Evolutionary conservation across 352 stramenopile genomes (phyloP).

Genomic region (Pythium volutum): DNA sequence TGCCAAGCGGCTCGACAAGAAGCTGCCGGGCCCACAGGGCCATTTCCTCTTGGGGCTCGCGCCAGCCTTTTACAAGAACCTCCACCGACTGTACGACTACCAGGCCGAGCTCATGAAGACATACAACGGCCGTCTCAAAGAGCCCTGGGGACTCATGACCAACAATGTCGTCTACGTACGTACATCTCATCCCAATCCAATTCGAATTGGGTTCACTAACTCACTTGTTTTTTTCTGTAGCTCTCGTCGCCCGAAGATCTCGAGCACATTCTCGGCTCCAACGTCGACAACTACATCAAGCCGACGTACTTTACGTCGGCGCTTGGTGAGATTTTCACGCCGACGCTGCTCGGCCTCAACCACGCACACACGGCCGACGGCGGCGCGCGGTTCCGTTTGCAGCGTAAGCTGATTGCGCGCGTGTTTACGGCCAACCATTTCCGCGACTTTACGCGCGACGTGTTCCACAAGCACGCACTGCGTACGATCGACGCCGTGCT

Average conservation of each 20-base stretch:
- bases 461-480: constrained; percentile 44
- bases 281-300: constrained; percentile 73
- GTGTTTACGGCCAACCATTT: constrained; percentile 80
- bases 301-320: constrained; percentile 48
- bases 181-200: background rate
- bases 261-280: constrained; percentile 58
- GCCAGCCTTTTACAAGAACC: constrained; percentile 45
- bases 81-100: constrained; percentile 53
- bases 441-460: constrained; percentile 32
- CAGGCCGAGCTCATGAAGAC: constrained; percentile 33
- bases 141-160: constrained; percentile 59
- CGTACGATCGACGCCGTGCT: constrained; percentile 10
- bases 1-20: constrained; percentile 31
- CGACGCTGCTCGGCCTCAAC: constrained; percentile 69
- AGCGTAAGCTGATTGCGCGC: constrained; percentile 81
- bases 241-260: constrained; percentile 48
- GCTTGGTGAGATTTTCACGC: constrained; percentile 53
- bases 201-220: no score
- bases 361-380: constrained; percentile 44
- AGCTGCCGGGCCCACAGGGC: constrained; percentile 36
- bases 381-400: constrained; percentile 55
- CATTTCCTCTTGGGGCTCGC: constrained; percentile 50
- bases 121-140: constrained; percentile 45
- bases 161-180: constrained; percentile 29
- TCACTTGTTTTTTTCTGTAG: background rate